Evolutionary conservation across 1,284 basidiomycete species (phyloP).

Genomic region (Cryptococcus depauperatus): DNA sequence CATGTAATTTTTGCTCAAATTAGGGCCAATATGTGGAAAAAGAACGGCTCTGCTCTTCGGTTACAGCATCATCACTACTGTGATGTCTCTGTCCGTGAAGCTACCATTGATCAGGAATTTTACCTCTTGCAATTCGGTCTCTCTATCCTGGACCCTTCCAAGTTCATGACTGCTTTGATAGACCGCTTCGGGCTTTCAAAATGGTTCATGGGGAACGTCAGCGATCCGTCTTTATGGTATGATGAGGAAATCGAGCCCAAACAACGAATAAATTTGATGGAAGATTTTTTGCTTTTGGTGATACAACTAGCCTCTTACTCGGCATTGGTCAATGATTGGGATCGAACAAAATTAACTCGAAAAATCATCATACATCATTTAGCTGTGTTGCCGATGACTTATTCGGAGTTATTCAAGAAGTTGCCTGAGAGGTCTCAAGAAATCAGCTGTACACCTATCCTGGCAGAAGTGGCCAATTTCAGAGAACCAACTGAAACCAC

Average conservation of each 20-base stretch:
- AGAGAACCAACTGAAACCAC: slow-evolving; percentile 63
- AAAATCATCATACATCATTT: slow-evolving; percentile 87
- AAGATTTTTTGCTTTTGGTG: slow-evolving; percentile 82
- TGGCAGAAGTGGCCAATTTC: slow-evolving; percentile 74
- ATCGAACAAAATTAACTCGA: slow-evolving; percentile 60
- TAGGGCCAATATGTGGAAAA: slow-evolving; percentile 90
- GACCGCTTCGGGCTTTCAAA: slow-evolving; percentile 76
- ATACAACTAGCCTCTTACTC: slow-evolving; percentile 82
- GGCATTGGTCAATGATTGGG: slow-evolving; percentile 63
- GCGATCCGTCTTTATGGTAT: slow-evolving; percentile 23
- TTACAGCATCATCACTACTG: slow-evolving; percentile 95
- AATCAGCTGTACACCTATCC: slow-evolving; percentile 69
- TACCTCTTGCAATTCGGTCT: slow-evolving; percentile 83
- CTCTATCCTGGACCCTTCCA: slow-evolving; percentile 67
- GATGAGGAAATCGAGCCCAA: slow-evolving; percentile 26
- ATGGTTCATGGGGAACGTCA: slow-evolving; percentile 61
- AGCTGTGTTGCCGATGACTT: slow-evolving; percentile 77
- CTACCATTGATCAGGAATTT: slow-evolving; percentile 94
- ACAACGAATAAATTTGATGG: slow-evolving; percentile 68
- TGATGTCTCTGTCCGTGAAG: slow-evolving; percentile 88
- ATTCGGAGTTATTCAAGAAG: slow-evolving; percentile 84
- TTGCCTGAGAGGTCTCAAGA: slow-evolving; percentile 84
- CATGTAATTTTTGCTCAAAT: slow-evolving; percentile 73
- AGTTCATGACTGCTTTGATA: slow-evolving; percentile 74
- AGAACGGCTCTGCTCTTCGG: slow-evolving; percentile 91